phyloP scores from a whole-genome alignment of 371 early-diverging fungal species.

The Dinochytrium kinnereticum region DNA sequence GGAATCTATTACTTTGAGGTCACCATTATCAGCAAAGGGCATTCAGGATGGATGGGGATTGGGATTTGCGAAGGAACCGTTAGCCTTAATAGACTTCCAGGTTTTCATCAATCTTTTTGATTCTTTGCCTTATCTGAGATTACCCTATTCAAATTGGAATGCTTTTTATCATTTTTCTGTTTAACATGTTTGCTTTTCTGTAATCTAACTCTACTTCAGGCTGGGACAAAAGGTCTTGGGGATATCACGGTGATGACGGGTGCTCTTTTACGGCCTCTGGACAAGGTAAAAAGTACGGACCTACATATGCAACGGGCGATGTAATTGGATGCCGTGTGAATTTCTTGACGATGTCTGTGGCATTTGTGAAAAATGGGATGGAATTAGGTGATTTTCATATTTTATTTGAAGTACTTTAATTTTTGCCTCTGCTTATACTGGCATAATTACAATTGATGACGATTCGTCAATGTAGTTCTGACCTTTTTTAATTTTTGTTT shows the following conservation, averaged over 20 bases:
- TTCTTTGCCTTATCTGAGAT: background rate
- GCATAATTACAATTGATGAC: no score
- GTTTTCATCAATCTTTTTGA: no score
- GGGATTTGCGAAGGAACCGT: conserved; percentile 73
- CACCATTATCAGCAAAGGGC: conserved; percentile 81
- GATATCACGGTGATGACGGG: conserved; percentile 87
- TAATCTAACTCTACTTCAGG: conserved; percentile 28
- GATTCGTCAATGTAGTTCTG: conserved; percentile 45
- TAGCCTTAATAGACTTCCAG: conserved; percentile 74
- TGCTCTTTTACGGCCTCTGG: conserved; percentile 78
- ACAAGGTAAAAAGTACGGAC: conserved; percentile 85
- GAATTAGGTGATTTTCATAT: conserved; percentile 80
- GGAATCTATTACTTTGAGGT: conserved; percentile 94
- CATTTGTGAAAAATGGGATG: conserved; percentile 93
- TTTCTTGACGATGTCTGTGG: conserved; percentile 73
- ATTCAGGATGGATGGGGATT: conserved; percentile 90
- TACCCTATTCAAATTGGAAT: background rate
- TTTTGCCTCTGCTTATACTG: no score
- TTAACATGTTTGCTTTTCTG: background rate
- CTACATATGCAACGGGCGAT: conserved; percentile 89
- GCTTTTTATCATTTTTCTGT: background rate
- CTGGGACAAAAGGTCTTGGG: conserved; percentile 54
- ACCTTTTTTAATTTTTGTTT: background rate
- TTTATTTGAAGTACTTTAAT: no score
- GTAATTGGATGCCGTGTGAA: conserved; percentile 91